Evolutionary conservation across 805 yeast genomes (phyloP).

Genomic region (Nakazawaea pomicola): DNA sequence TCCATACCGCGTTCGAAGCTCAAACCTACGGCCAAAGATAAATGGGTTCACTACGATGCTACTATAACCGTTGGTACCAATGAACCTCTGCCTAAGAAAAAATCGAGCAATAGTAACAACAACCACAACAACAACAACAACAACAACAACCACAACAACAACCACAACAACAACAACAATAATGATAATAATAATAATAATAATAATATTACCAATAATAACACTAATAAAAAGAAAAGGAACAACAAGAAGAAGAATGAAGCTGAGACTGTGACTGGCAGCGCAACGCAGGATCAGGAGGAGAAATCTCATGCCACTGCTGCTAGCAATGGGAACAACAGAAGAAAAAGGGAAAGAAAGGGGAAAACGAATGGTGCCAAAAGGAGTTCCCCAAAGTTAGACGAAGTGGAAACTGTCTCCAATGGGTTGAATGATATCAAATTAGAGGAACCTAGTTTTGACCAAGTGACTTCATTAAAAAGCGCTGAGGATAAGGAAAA

Average conservation of each 20-base stretch:
- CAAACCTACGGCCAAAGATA: slow-evolving; percentile 11
- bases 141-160: no score
- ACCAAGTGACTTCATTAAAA: no score
- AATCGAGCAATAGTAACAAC: neutral
- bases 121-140: slow-evolving; percentile 1
- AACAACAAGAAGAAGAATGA: no score
- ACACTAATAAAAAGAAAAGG: neutral
- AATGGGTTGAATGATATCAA: no score
- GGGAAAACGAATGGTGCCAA: no score
- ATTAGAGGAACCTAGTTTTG: no score
- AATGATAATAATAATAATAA: neutral
- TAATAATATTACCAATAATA: neutral
- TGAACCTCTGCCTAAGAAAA: neutral
- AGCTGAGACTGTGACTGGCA: no score
- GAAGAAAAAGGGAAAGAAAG: neutral
- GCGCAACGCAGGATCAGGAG: neutral
- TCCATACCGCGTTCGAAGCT: neutral
- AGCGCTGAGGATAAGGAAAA: no score
- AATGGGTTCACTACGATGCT: slow-evolving; percentile 13
- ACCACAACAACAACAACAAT: neutral
- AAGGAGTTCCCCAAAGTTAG: no score
- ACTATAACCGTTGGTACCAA: slow-evolving; percentile 9
- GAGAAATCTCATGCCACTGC: neutral
- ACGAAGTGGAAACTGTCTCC: no score
- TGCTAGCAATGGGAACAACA: neutral